These are phyloP conservation scores for Peronospora farinosa DNA, from an alignment of 352 stramenopile species.

Conservation along the genomic window DNA sequence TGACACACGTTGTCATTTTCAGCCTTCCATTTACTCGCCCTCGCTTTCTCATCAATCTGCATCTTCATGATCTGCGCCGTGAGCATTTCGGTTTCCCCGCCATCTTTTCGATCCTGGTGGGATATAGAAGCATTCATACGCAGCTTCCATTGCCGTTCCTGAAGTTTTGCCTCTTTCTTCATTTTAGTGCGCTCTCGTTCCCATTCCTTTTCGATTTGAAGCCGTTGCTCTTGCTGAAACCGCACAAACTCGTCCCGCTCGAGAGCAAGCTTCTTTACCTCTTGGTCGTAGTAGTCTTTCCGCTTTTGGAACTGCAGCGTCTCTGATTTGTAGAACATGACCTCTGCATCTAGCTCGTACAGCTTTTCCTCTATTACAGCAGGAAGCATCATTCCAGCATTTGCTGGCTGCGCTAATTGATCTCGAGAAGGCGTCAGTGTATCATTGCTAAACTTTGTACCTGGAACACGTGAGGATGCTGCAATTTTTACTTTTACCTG, in stretches of 20 bases:
- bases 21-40: slow-evolving; percentile 56
- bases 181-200: slow-evolving; percentile 63
- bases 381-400: slow-evolving; percentile 34
- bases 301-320: slow-evolving; percentile 71
- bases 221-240: slow-evolving; percentile 48
- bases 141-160: slow-evolving; percentile 71
- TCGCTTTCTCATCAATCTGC: slow-evolving; percentile 59
- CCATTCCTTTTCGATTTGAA: slow-evolving; percentile 63
- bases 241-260: slow-evolving; percentile 45
- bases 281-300: slow-evolving; percentile 61
- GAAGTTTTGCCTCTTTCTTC: slow-evolving; percentile 58
- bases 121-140: slow-evolving; percentile 50
- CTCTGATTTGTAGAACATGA: slow-evolving; percentile 82
- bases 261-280: slow-evolving; percentile 44
- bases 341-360: slow-evolving; percentile 72
- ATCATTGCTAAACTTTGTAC: slow-evolving; percentile 10
- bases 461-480: background rate
- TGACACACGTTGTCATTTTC: slow-evolving; percentile 61
- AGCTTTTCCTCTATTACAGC: slow-evolving; percentile 78
- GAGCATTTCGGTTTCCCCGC: slow-evolving; percentile 61
- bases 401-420: slow-evolving; percentile 4
- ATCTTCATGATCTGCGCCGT: slow-evolving; percentile 82
- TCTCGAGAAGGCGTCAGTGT: slow-evolving; percentile 8
- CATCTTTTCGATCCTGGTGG: slow-evolving; percentile 51
- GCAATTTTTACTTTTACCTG: slow-evolving; percentile 7